Percentiles rank a stretch among this genome's conserved stretches.
Evolutionary conservation across 345 rosid genomes (phyloP).

Genomic region (Orychophragmus violaceus): DNA sequence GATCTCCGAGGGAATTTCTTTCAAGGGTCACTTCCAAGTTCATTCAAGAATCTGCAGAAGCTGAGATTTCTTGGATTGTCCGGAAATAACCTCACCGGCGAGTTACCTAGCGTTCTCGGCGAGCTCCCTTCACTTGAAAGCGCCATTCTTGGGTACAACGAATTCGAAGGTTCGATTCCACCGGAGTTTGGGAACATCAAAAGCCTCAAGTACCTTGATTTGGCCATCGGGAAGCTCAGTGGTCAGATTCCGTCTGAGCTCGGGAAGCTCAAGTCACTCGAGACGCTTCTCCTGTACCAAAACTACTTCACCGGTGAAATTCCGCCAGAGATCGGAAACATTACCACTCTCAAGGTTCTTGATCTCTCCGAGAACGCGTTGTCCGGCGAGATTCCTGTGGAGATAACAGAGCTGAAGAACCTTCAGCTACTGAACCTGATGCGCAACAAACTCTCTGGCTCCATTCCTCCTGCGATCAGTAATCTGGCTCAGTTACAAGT

Average conservation of each 20-base stretch:
- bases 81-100: slow-evolving; percentile 82
- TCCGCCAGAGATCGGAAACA: slow-evolving; percentile 59
- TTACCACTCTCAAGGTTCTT: slow-evolving; percentile 52
- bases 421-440: slow-evolving; percentile 77
- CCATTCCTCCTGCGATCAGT: slow-evolving; percentile 52
- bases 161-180: slow-evolving; percentile 71
- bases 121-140: slow-evolving; percentile 69
- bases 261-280: slow-evolving; percentile 55
- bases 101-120: slow-evolving; percentile 64
- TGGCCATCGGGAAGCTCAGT: slow-evolving; percentile 62
- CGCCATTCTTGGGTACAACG: slow-evolving; percentile 84
- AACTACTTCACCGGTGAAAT: slow-evolving; percentile 65
- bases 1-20: slow-evolving; percentile 90
- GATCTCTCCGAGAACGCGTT: slow-evolving; percentile 77
- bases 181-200: slow-evolving; percentile 62
- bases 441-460: slow-evolving; percentile 71
- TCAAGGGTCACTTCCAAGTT: slow-evolving; percentile 63
- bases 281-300: slow-evolving; percentile 58
- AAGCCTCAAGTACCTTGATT: slow-evolving; percentile 69
- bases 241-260: slow-evolving; percentile 70
- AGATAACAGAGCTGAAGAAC: slow-evolving; percentile 53
- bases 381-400: slow-evolving; percentile 56
- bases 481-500: slow-evolving; percentile 45
- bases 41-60: slow-evolving; percentile 61
- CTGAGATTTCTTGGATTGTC: slow-evolving; percentile 80